Percentiles rank a stretch among this genome's conserved stretches.
Evolutionary conservation across 768 basidiomycete genomes (phyloP).

Genomic region (Phaffia tasmanica): DNA sequence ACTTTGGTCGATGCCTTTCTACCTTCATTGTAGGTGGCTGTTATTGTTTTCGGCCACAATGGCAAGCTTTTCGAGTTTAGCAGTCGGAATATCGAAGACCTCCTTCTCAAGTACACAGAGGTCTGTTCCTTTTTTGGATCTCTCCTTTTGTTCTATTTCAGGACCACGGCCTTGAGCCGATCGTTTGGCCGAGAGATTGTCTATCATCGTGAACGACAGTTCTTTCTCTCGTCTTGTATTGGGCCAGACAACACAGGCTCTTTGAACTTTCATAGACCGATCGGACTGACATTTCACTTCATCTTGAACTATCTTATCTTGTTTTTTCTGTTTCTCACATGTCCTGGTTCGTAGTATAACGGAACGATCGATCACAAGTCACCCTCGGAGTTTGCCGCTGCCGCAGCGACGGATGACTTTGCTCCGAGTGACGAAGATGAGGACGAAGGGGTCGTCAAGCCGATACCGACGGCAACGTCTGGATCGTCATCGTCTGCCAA

Average conservation of each 20-base stretch:
- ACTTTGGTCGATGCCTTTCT: background rate
- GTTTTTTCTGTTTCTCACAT: background rate
- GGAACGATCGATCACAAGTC: constrained; percentile 15
- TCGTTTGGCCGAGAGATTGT: too few relatives aligned
- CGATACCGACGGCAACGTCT: too few relatives aligned
- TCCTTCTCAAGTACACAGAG: constrained; percentile 20
- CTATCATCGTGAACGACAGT: too few relatives aligned
- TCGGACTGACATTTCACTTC: too few relatives aligned
- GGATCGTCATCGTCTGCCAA: too few relatives aligned
- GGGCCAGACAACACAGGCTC: too few relatives aligned
- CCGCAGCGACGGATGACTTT: constrained; percentile 16
- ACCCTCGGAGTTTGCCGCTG: constrained; percentile 13
- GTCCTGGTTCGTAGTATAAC: background rate
- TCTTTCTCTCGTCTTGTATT: too few relatives aligned
- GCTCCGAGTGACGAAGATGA: too few relatives aligned
- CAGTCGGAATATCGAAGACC: constrained; percentile 18
- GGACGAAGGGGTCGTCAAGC: too few relatives aligned
- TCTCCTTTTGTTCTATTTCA: background rate
- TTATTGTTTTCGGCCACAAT: constrained; percentile 21
- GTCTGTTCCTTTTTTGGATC: background rate
- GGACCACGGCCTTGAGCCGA: background rate
- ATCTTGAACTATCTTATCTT: too few relatives aligned
- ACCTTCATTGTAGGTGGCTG: constrained; percentile 12
- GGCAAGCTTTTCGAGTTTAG: constrained; percentile 24
- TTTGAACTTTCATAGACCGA: too few relatives aligned